These are phyloP conservation scores for Collybia nuda DNA, from an alignment of 768 basidiomycete genomes.

Conservation along the genomic window DNA sequence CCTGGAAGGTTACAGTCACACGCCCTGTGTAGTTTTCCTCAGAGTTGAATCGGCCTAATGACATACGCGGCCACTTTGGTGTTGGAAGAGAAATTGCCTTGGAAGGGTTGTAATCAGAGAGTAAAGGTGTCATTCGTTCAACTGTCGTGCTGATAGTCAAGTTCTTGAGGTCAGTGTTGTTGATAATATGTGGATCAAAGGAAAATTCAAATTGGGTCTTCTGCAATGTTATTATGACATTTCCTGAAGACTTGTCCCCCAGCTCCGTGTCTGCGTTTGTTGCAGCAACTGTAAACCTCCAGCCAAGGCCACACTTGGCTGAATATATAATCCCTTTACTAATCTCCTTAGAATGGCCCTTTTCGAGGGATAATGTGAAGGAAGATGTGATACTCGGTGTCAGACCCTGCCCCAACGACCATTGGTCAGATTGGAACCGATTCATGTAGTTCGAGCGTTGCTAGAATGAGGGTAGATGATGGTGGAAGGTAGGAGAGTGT, in stretches of 20 bases:
- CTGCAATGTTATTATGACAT: not conserved
- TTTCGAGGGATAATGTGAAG: not conserved
- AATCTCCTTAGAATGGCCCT: conserved; percentile 1
- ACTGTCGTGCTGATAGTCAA: not conserved
- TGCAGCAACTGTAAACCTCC: conserved; percentile 2
- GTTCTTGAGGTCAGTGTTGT: not conserved
- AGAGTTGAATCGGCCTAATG: not conserved
- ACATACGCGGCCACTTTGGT: not conserved
- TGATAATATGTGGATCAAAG: conserved; percentile 3
- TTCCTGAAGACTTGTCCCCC: not conserved
- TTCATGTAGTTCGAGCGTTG: conserved; percentile 2
- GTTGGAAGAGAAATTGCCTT: conserved; percentile 1
- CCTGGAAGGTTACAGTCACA: not conserved
- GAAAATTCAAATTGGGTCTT: conserved; percentile 4
- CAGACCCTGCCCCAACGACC: conserved; percentile 1
- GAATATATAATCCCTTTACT: not conserved
- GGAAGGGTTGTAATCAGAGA: not conserved
- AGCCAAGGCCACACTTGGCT: conserved; percentile 9
- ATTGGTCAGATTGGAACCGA: not conserved
- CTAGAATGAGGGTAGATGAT: too few species aligned
- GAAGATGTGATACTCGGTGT: conserved; percentile 1
- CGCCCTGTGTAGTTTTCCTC: conserved; percentile 2
- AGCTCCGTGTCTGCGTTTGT: not conserved
- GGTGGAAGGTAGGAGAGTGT: not conserved
- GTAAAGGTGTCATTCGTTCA: not conserved